Conservation (phyloP, 345 rosid genomes). For the Syzygium grande region DNA sequence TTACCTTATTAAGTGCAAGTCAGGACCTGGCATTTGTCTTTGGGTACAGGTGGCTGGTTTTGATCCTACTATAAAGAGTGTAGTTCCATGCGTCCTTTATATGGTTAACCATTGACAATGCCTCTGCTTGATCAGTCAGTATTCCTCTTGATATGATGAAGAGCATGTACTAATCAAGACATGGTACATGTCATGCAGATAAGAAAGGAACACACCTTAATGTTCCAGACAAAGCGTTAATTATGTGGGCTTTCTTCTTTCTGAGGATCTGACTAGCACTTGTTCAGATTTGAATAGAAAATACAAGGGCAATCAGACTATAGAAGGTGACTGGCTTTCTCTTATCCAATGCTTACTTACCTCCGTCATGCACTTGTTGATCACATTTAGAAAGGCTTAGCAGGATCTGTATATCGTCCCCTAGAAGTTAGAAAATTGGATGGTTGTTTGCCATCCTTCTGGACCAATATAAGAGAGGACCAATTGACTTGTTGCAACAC, state of each 20-base stretch:
- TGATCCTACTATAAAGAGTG: neutral
- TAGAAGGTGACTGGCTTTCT: neutral
- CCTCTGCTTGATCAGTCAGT: neutral
- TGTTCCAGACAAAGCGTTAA: neutral
- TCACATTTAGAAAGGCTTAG: neutral
- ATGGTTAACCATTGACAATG: neutral
- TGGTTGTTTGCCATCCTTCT: neutral
- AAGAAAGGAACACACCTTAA: neutral
- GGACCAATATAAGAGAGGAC: too few relatives aligned
- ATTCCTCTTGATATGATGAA: neutral
- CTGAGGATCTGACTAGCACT: neutral
- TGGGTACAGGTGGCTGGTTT: neutral
- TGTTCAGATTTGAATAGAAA: neutral
- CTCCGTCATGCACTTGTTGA: neutral
- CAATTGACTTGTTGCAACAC: too few relatives aligned
- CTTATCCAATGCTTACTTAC: neutral
- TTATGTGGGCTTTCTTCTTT: neutral
- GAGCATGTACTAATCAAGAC: neutral
- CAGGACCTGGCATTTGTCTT: neutral
- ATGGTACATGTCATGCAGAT: neutral
- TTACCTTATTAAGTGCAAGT: neutral
- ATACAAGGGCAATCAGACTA: neutral
- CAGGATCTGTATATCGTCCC: neutral
- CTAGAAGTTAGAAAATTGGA: neutral
- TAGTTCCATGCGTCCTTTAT: neutral